A percentile compares a stretch with the other conserved stretches of the same genome.
These are phyloP conservation scores for Trichosporon coremiiforme DNA, from an alignment of 1,284 basidiomycete genomes.

Conservation along the genomic window DNA sequence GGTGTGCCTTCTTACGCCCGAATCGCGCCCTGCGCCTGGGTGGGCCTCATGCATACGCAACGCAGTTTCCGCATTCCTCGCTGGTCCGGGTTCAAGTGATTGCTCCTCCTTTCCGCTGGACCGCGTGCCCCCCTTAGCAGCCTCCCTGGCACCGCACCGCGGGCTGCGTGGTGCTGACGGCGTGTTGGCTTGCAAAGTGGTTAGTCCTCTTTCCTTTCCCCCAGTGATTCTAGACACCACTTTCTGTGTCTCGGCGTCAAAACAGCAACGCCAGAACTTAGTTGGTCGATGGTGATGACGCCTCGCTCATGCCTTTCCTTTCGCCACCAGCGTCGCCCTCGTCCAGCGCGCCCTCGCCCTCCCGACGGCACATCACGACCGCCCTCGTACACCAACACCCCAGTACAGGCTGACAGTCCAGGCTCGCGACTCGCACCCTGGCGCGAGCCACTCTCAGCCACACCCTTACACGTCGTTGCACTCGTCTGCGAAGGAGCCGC, in stretches of 20 bases:
- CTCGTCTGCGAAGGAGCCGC: not conserved
- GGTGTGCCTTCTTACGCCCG: slow-evolving; percentile 2
- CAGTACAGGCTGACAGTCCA: slow-evolving; percentile 3
- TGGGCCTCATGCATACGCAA: no score
- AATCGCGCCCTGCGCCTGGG: not conserved
- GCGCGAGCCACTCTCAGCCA: not conserved
- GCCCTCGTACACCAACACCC: not conserved
- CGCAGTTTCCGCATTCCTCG: slow-evolving; percentile 1
- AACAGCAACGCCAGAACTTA: not conserved
- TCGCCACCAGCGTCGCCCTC: slow-evolving; percentile 17
- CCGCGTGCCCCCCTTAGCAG: not conserved
- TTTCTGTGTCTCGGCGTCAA: slow-evolving; percentile 14
- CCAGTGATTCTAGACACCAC: slow-evolving; percentile 3
- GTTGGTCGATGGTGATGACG: slow-evolving; percentile 13
- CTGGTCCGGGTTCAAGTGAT: not conserved
- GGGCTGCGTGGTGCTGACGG: not conserved
- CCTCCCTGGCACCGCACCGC: not conserved
- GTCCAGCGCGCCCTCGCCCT: slow-evolving; percentile 19
- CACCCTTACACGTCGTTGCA: not conserved
- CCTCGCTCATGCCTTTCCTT: slow-evolving; percentile 11
- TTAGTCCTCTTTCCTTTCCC: not conserved
- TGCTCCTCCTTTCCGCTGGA: not conserved
- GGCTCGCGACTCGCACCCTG: slow-evolving; percentile 1
- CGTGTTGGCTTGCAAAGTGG: not conserved
- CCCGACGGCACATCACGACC: slow-evolving; percentile 13